Evolutionary conservation across 1,284 basidiomycete genomes (phyloP).

Genomic region (Sutorius eximius): DNA sequence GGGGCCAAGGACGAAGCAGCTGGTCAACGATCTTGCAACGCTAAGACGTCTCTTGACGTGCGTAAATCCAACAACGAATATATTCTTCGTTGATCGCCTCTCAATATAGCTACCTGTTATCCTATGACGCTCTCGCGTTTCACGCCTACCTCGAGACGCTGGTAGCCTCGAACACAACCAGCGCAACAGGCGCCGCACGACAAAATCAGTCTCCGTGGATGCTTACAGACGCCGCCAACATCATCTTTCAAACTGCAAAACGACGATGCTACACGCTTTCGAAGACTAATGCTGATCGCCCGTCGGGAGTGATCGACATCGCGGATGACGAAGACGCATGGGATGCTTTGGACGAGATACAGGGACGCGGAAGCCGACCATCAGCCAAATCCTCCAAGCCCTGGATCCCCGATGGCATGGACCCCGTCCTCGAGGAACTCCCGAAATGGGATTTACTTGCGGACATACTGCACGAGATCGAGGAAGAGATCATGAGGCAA

Average conservation of each 20-base stretch:
- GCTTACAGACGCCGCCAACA: constrained; percentile 85
- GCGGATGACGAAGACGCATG: constrained; percentile 71
- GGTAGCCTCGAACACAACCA: constrained; percentile 70
- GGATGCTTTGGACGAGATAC: constrained; percentile 64
- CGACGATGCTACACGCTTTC: constrained; percentile 71
- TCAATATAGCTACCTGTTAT: constrained; percentile 63
- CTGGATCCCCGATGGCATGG: constrained; percentile 80
- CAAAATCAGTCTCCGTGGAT: constrained; percentile 84
- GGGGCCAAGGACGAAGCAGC: constrained; percentile 86
- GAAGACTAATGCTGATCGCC: constrained; percentile 28
- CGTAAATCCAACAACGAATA: constrained; percentile 23
- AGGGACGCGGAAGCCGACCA: constrained; percentile 39
- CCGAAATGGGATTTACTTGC: constrained; percentile 93
- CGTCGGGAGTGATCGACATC: constrained; percentile 25
- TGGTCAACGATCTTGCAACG: constrained; percentile 86
- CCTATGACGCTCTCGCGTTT: constrained; percentile 91
- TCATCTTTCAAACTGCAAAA: constrained; percentile 85
- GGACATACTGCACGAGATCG: constrained; percentile 89
- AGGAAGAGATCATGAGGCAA: constrained; percentile 77
- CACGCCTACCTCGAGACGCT: constrained; percentile 92
- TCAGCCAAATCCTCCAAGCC: constrained; percentile 24
- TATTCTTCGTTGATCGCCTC: not conserved
- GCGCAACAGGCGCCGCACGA: constrained; percentile 48
- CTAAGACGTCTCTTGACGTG: constrained; percentile 83
- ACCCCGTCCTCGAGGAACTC: constrained; percentile 88